Base-by-base conservation (phyloP, 106 monocot species). In the Dendrobium officinale region DNA sequence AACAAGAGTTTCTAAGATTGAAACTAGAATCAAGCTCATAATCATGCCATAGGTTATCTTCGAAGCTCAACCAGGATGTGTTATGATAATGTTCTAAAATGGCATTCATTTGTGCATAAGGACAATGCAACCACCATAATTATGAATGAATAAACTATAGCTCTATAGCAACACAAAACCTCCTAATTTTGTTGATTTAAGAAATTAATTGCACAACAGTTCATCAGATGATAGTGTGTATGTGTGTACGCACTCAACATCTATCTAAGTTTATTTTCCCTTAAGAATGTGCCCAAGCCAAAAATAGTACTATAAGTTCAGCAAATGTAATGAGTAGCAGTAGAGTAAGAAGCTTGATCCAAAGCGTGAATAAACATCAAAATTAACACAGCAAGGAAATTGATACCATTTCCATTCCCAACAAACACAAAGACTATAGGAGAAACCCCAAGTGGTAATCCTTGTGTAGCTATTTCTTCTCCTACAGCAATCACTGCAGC, bases 361-460 rank as follows among this genome's bases (percentile, higher is more conserved):
- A 24, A 76, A 75, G 2, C 0, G 41, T 31, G 15, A 75, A 75
- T 16, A 75, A 75, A 75, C 1, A 20, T 75, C 49, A 76, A 10
- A 47, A 76, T 76, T 37, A 76, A 49, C 3, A 76, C 2, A 29
- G 13, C 7, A 29, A 76, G 26, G 42, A n/a, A 42, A 77, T 18
- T 73, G 45, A 41, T 90, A 98, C 97, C 97, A 82, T 99, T 95
- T 86, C 99, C 99, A 79, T 82, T 81, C 66, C 95, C 99, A 81
- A 95, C 95, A 87, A 99, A 99, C 74, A 95, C 88, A 84, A 99
- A 99, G 55, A 91, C 87, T 75, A 93, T 81, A 49, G 99, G 99
- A 80, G 87, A 91, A 78, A 99, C 91, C 84, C 86, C 88, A 88
- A 82, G 80, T 75, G 95, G 95, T 27, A 99, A 87, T 44, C 99